Evolutionary conservation across 2,329 filamentous ascomycete genomes (phyloP), one percentile per base, ranked within the genome.

Genomic region (Colletotrichum sp.): DNA sequence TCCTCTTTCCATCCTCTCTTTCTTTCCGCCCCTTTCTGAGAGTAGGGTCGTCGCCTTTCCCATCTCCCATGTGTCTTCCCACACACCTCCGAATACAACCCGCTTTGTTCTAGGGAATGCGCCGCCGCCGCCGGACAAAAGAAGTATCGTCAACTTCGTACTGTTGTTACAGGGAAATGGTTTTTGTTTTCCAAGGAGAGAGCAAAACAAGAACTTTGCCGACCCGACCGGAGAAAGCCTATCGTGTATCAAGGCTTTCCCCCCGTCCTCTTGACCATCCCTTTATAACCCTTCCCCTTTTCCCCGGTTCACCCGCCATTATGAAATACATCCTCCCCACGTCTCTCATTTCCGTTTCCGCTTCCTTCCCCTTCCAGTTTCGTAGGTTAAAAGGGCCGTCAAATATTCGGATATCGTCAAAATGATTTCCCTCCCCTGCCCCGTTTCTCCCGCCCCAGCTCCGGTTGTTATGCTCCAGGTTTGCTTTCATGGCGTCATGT

Each of bases 401-500:
- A 67, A 47, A 33, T 65, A 31, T 57, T 70, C 36, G 72, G 67
- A 75, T 65, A 66, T 72, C 72, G 72, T 75, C 12, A 68, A 13
- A 66, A 69, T 62, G 67, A 54, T 62, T 57, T 21, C 43, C 58
- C 62, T 31, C 34, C 51, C 51, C 18, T 12, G 7, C 6, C 38
- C 36, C 8, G 1, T 33, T 27, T n/a, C 55, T 51, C 43, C 33
- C 43, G n/a, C 43, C 54, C 59, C 18, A 11, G 71, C 54, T 63
- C 62, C 62, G 66, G 51, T 57, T 71, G 71, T 57, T 68, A 75
- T 75, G 69, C 72, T 69, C 69, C 72, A 64, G 47, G 36, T 70
- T 70, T 61, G 59, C 70, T 75, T 71, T 75, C 74, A 63, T 74
- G 57, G 63, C 64, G 57, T 75, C 74, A 31, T 69, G 38, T 72